Percentiles rank a stretch among this genome's conserved stretches.
These are phyloP conservation scores for Candida morakotiae DNA, from an alignment of 805 yeast species.

Conservation along the genomic window DNA sequence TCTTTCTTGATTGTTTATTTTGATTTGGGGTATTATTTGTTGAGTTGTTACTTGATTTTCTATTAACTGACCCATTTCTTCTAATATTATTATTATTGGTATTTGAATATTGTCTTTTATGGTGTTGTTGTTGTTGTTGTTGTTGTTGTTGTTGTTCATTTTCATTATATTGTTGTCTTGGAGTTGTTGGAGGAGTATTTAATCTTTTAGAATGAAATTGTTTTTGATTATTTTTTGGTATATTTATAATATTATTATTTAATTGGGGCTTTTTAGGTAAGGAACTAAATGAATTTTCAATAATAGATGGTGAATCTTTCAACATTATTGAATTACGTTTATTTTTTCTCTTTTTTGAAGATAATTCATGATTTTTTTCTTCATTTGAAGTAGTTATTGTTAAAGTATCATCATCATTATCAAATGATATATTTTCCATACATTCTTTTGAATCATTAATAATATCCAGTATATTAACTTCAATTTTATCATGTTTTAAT, in stretches of 20 bases:
- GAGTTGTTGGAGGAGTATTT: not conserved
- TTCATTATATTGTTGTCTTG: not conserved
- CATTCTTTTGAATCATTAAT: constrained; percentile 30
- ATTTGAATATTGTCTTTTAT: constrained; percentile 1
- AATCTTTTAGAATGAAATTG: not conserved
- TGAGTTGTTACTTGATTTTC: constrained; percentile 4
- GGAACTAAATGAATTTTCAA: not conserved
- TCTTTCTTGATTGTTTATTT: constrained; percentile 17
- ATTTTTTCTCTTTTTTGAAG: constrained; percentile 24
- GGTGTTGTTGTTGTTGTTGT: not conserved
- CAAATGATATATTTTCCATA: constrained; percentile 25
- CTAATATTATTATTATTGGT: not conserved
- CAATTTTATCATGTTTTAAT: constrained; percentile 21
- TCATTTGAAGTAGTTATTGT: not conserved
- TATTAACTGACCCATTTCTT: constrained; percentile 6
- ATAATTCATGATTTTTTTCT: constrained; percentile 6
- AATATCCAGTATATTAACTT: constrained; percentile 31
- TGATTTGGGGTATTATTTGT: constrained; percentile 11
- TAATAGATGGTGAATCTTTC: constrained; percentile 13
- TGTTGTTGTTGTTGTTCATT: not conserved
- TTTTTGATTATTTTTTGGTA: constrained; percentile 4
- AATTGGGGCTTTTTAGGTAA: constrained; percentile 7
- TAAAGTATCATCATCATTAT: constrained; percentile 28
- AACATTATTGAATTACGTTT: constrained; percentile 29
- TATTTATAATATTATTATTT: constrained; percentile 8